Base-by-base conservation (phyloP, 805 yeast species). In the Komagataella phaffii region DNA sequence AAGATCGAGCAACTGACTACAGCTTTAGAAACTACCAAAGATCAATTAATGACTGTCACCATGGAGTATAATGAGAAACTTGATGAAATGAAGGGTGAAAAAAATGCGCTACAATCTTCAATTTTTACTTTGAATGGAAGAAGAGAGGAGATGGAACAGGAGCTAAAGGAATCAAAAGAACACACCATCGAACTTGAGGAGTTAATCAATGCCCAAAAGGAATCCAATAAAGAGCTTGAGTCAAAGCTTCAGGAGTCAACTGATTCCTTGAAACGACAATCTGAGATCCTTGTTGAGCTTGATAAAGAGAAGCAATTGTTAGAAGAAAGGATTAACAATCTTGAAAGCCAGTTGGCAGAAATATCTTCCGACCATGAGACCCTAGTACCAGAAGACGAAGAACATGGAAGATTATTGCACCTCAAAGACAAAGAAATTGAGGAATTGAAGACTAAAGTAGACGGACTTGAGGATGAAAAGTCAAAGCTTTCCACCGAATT, bases 121-220 rank as follows among this genome's bases (percentile, higher is more conserved):
- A 30, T 30, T 8, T 30, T 30, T 30, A 10, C 40, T 8, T 2
- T 30, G 40, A 30, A 30, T 30, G 40, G 40, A 30, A 30, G 40
- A 30, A 30, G 40, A 51, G 65, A 58, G 53, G 57, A 53, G 14
- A 49, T 61, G 51, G 63, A 58, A 55, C 48, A 47, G 7, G 52
- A 55, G 21, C 48, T 55, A 19, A 24, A 46, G 2, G 53, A 53
- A n/a, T 18, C 60, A 14, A 51, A 59, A 18, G 54, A 54, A 6
- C 62, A 61, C 12, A 66, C 61, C 47, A 60, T 59, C 5, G 58
- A 57, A 7, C 60, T 67, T 47, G 59, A 64, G 44, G 49, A 52
- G 0, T 62, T 63, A 24, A 54, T 69, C 2, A 10, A 24, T 23
- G 21, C 50, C 17, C 50, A 36, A 17, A 21, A 49, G 17, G 36